Evolutionary conservation across 306 rosid genomes (phyloP).

Genomic region (Dalbergia oliveri): DNA sequence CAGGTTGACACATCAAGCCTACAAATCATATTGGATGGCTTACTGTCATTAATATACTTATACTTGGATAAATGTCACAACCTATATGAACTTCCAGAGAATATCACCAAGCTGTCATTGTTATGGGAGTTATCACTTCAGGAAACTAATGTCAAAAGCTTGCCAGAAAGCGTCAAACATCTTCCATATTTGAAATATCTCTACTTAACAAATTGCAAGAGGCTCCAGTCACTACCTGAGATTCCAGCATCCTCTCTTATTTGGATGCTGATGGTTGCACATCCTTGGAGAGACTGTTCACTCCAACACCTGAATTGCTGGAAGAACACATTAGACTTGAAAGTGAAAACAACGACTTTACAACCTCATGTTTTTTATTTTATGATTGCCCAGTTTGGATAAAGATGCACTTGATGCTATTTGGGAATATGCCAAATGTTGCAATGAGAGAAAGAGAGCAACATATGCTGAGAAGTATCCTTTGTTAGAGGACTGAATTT

Average conservation of each 20-base stretch:
- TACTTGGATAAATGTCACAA: background rate
- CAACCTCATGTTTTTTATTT: no score
- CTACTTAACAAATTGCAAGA: background rate
- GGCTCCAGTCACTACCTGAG: background rate
- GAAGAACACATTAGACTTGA: background rate
- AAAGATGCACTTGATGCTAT: background rate
- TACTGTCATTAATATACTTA: background rate
- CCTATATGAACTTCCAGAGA: background rate
- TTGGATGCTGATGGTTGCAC: background rate
- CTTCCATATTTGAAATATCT: background rate
- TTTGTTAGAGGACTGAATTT: no score
- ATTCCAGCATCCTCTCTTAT: no score
- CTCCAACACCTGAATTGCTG: background rate
- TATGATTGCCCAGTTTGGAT: background rate
- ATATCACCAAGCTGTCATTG: background rate
- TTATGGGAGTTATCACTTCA: background rate
- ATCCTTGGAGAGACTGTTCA: background rate
- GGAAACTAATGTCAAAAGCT: background rate
- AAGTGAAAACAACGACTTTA: no score
- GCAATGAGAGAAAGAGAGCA: background rate
- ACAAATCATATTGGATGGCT: background rate
- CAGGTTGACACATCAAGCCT: background rate
- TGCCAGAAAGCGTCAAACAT: constrained; percentile 4
- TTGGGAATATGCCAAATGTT: background rate
- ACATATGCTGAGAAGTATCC: no score